Base-by-base conservation (phyloP, 805 yeast species). In the Candida corydali region DNA sequence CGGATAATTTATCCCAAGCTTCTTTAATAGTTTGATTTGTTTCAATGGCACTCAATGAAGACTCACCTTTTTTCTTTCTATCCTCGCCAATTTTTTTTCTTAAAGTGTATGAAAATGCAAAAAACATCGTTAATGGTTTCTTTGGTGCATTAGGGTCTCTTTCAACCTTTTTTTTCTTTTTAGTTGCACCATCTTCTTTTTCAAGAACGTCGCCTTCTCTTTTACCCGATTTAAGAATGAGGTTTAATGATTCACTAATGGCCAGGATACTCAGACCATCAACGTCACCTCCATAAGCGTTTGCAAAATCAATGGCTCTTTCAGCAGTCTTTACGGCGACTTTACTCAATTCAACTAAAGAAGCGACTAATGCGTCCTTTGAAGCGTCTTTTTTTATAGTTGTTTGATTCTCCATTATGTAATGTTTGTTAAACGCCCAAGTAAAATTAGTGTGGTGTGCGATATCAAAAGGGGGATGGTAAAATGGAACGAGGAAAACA, bases 141-240 rank as follows among this genome's bases (percentile, higher is more conserved):
- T 86, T 87, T 41, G 98, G 98, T 30, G 96, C 96, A 52, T 85
- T 82, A 36, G 97, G 97, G 61, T 91, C 98, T 49, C 63, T 69
- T 36, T 63, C 70, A 26, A 57, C 65, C 50, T 69, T 71, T 51
- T 64, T 68, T 51, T 75, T 77, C 62, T 76, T 81, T 20, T 39
- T 39, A 42, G 39, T n/a, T 25, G 32, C 15, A 3, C 25, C 9
- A 8, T 31, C 39, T 11, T 29, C 38, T 10, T 27, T 22, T 12
- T 32, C 33, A 14, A 6, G 7, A 12, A 51, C 30, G 7, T 45
- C 47, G 16, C 27, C 17, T 4, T 32, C 34, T 24, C 30, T 19
- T 28, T 30, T 29, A n/a, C 46, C 52, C 18, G 46, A 43, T 19
- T 47, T 29, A 17, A 66, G 64, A 43, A 25, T 76, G 54, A 39